phyloP scores from a whole-genome alignment of 2,329 filamentous ascomycete genomes.

The Amylocarpus encephaloides region DNA sequence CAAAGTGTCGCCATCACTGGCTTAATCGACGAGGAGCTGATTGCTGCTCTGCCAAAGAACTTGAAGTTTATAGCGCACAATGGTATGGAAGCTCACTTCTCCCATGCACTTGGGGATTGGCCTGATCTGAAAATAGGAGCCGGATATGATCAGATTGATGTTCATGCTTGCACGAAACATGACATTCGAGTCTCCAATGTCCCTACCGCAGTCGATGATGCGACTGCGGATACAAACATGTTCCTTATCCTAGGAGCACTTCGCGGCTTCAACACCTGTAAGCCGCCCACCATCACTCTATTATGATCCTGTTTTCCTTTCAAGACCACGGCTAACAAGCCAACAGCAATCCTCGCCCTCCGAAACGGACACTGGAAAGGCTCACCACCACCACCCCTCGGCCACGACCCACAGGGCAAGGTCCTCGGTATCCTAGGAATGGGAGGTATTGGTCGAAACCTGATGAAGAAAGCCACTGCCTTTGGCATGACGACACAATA shows the following conservation, averaged over 20 bases:
- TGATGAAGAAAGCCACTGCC: conserved; percentile 65
- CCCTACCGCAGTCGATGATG: conserved; percentile 73
- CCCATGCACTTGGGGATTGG: not conserved
- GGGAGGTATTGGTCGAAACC: conserved; percentile 76
- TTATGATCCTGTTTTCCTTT: no score
- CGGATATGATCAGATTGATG: conserved; percentile 79
- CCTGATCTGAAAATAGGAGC: conserved; percentile 46
- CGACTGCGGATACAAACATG: conserved; percentile 74
- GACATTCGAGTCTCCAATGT: conserved; percentile 71
- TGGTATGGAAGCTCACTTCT: conserved; percentile 35
- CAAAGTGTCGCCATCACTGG: conserved; percentile 59
- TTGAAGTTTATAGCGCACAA: conserved; percentile 56
- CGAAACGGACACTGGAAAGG: conserved; percentile 65
- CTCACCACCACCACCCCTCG: conserved; percentile 47
- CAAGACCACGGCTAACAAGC: not conserved
- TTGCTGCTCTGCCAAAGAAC: conserved; percentile 48
- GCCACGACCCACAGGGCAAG: conserved; percentile 75
- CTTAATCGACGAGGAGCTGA: conserved; percentile 62
- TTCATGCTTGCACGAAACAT: conserved; percentile 61
- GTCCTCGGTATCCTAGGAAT: conserved; percentile 75
- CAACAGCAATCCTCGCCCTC: conserved; percentile 52
- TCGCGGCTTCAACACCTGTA: conserved; percentile 58
- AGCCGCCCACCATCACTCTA: not conserved
- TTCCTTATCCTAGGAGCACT: conserved; percentile 78
- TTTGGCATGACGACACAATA: conserved; percentile 75